A percentile compares a stretch with the other conserved stretches of the same genome.
Evolutionary conservation across 306 rosid genomes (phyloP).

Genomic region (Crataegus laevigata): DNA sequence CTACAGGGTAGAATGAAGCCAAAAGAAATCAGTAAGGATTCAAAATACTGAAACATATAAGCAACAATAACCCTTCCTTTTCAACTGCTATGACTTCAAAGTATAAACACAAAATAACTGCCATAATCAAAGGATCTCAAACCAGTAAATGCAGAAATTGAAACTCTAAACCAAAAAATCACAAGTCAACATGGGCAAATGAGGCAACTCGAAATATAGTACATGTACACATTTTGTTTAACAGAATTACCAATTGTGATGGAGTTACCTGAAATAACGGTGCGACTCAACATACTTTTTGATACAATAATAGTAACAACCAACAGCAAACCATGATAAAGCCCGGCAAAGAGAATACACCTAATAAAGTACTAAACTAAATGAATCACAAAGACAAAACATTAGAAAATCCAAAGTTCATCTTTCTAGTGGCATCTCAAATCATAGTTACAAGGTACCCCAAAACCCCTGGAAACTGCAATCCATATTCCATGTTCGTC

Average conservation of each 20-base stretch:
- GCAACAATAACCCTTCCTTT: neutral
- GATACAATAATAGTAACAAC: conserved; percentile 93
- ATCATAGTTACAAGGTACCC: neutral
- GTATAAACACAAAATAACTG: neutral
- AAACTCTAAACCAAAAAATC: neutral
- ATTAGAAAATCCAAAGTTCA: neutral
- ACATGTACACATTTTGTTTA: neutral
- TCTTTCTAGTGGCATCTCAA: conserved; percentile 4
- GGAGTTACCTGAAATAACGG: conserved; percentile 74
- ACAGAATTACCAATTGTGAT: neutral
- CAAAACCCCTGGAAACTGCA: neutral
- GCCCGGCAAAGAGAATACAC: conserved; percentile 49
- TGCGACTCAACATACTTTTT: conserved; percentile 89
- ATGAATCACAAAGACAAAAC: neutral
- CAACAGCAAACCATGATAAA: conserved; percentile 97
- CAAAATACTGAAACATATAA: neutral
- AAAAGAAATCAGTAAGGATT: conserved; percentile 14
- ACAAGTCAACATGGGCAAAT: neutral
- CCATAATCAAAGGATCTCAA: neutral
- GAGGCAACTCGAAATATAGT: neutral
- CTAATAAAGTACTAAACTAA: conserved; percentile 2
- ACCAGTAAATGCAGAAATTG: neutral
- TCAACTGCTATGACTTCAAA: neutral
- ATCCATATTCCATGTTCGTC: neutral
- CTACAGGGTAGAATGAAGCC: conserved; percentile 32